Conservation (phyloP, 257 asterid species). For the Solanum sitiens region DNA sequence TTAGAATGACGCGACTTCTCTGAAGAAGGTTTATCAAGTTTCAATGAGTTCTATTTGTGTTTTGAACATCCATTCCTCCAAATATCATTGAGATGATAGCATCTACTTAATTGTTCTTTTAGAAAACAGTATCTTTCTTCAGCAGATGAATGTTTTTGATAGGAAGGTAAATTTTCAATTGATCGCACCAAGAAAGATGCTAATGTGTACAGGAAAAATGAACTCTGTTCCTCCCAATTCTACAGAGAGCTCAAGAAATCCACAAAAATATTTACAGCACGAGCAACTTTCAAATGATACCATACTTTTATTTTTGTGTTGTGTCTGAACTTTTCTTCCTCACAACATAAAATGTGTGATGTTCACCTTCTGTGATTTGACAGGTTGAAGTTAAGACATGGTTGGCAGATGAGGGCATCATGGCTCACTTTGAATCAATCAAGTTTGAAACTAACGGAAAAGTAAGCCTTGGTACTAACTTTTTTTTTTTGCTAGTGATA, state of each 20-base stretch:
- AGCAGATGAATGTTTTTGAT: background rate
- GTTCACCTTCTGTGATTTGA: slow-evolving; percentile 28
- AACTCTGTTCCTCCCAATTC: background rate
- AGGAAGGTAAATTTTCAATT: background rate
- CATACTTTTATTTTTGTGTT: background rate
- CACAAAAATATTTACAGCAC: background rate
- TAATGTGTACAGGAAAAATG: background rate
- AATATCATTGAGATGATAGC: background rate
- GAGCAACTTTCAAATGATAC: background rate
- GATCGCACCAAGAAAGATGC: background rate
- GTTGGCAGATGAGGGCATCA: slow-evolving; percentile 73
- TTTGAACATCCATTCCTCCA: background rate
- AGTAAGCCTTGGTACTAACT: slow-evolving; percentile 27
- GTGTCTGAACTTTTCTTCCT: background rate
- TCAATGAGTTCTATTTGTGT: background rate
- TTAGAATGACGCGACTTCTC: background rate
- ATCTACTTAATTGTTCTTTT: background rate
- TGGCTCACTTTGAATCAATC: slow-evolving; percentile 74
- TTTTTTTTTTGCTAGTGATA: background rate
- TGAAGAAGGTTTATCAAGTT: background rate
- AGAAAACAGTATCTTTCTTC: background rate
- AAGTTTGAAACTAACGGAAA: slow-evolving; percentile 68
- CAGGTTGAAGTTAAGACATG: slow-evolving; percentile 59
- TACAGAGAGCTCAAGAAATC: background rate
- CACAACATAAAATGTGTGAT: background rate